phyloP scores from a whole-genome alignment of 371 early-diverging fungal species.

The Mortierella polycephala region DNA sequence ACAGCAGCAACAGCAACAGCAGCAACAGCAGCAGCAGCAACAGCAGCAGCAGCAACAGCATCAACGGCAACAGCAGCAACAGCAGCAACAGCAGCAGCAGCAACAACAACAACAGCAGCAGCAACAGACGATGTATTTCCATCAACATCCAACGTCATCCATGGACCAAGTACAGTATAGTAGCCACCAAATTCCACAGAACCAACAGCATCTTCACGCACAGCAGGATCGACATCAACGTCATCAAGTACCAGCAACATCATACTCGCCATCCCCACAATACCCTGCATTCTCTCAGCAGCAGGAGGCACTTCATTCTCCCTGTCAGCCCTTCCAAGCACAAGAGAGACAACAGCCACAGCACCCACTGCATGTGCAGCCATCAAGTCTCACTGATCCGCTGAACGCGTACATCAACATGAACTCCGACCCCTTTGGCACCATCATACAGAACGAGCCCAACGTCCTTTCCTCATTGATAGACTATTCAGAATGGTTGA shows the following conservation, averaged over 20 bases:
- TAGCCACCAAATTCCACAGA: slow-evolving; percentile 1
- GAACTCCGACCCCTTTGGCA: slow-evolving; percentile 42
- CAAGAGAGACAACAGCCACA: slow-evolving; percentile 9
- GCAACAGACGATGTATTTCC: slow-evolving; percentile 6
- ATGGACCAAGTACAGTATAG: slow-evolving; percentile 3
- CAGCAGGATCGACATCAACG: not conserved
- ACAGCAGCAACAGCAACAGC: slow-evolving; percentile 22
- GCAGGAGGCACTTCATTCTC: not conserved
- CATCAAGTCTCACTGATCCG: slow-evolving; percentile 22
- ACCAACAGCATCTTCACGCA: not conserved
- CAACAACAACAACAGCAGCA: slow-evolving; percentile 20
- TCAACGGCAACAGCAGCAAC: slow-evolving; percentile 25
- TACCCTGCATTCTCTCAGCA: not conserved
- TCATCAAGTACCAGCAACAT: slow-evolving; percentile 11
- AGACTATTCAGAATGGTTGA: slow-evolving; percentile 54
- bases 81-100: slow-evolving; percentile 20
- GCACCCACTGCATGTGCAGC: slow-evolving; percentile 12
- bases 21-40: slow-evolving; percentile 19
- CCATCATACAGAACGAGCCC: slow-evolving; percentile 52
- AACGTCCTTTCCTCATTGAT: slow-evolving; percentile 50
- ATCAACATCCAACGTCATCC: not conserved
- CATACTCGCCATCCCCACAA: not conserved
- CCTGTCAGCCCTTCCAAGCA: not conserved
- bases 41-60: slow-evolving; percentile 31
- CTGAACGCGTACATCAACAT: slow-evolving; percentile 27